Evolutionary conservation across 2,329 filamentous ascomycete genomes (phyloP).

Genomic region (Trichophyton rubrum): DNA sequence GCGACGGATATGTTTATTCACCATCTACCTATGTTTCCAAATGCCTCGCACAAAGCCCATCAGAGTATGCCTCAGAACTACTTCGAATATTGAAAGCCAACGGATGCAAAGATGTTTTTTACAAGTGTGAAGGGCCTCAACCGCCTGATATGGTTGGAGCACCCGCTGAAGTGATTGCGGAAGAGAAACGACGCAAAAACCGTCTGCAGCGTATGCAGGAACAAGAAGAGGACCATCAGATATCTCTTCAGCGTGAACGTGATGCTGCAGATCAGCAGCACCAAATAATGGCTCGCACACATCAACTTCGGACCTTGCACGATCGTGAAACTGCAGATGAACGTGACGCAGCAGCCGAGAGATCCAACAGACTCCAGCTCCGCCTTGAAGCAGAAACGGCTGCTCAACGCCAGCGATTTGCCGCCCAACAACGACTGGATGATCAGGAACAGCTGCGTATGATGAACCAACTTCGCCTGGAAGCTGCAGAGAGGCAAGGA

Average conservation of each 20-base stretch:
- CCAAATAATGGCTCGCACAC: constrained; percentile 8
- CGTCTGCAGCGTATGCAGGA: constrained; percentile 11
- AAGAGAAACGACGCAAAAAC: constrained; percentile 10
- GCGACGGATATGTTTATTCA: constrained; percentile 47
- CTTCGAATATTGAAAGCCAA: constrained; percentile 12
- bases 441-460: constrained; percentile 11
- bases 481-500: constrained; percentile 8
- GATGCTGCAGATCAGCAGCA: constrained; percentile 11
- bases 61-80: constrained; percentile 7
- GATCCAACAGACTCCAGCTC: constrained; percentile 10
- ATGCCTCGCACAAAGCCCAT: constrained; percentile 8
- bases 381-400: constrained; percentile 11
- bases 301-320: constrained; percentile 12
- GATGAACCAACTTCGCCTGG: constrained; percentile 11
- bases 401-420: constrained; percentile 7
- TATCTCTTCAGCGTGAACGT: constrained; percentile 8
- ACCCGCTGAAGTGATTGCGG: constrained; percentile 11
- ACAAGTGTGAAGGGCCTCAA: constrained; percentile 10
- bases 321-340: constrained; percentile 11
- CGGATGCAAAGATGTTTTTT: constrained; percentile 14
- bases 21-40: constrained; percentile 50
- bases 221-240: constrained; percentile 14
- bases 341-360: constrained; percentile 7
- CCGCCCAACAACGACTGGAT: constrained; percentile 7
- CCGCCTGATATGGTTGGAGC: constrained; percentile 15